A percentile compares a stretch with the other conserved stretches of the same genome.
Evolutionary conservation across 805 yeast genomes (phyloP).

Genomic region (Yarrowia sp.): DNA sequence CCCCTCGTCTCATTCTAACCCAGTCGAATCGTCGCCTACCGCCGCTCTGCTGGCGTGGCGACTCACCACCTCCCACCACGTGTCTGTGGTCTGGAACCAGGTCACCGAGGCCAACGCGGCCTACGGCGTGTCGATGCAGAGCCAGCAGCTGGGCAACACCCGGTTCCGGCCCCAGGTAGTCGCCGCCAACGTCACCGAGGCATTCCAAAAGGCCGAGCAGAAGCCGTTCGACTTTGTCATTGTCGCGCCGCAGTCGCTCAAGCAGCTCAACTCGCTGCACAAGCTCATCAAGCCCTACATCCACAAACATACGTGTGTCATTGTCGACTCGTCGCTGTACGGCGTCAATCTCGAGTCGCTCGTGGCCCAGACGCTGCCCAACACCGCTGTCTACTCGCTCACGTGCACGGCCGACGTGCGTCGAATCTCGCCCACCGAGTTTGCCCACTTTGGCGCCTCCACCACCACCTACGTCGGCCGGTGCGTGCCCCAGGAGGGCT

Average conservation of each 20-base stretch:
- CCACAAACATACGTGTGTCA: constrained; percentile 41
- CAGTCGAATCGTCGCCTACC: constrained; percentile 44
- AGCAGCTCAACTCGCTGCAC: constrained; percentile 40
- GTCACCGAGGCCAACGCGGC: constrained; percentile 40
- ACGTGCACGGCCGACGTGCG: constrained; percentile 40
- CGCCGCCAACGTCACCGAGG: constrained; percentile 36
- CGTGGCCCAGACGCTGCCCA: constrained; percentile 41
- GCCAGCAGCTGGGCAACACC: constrained; percentile 42
- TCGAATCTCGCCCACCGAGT: constrained; percentile 37
- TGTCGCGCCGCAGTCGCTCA: constrained; percentile 39
- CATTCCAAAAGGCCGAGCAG: constrained; percentile 14
- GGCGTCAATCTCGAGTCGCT: constrained; percentile 40
- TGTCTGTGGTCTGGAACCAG: constrained; percentile 43
- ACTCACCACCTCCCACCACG: constrained; percentile 42
- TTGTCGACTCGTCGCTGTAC: constrained; percentile 42
- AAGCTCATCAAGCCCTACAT: constrained; percentile 39
- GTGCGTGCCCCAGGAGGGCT: constrained; percentile 31
- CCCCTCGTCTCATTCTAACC: constrained; percentile 5
- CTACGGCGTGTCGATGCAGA: constrained; percentile 40
- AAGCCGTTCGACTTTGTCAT: constrained; percentile 40
- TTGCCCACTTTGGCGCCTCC: constrained; percentile 36
- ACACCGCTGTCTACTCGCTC: constrained; percentile 41
- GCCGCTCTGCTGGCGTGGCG: constrained; percentile 44
- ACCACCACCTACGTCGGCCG: constrained; percentile 35
- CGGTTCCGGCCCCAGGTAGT: constrained; percentile 41